Evolutionary conservation across 2,329 filamentous ascomycete genomes (phyloP).

Genomic region (Alternaria novae-zelandiae): DNA sequence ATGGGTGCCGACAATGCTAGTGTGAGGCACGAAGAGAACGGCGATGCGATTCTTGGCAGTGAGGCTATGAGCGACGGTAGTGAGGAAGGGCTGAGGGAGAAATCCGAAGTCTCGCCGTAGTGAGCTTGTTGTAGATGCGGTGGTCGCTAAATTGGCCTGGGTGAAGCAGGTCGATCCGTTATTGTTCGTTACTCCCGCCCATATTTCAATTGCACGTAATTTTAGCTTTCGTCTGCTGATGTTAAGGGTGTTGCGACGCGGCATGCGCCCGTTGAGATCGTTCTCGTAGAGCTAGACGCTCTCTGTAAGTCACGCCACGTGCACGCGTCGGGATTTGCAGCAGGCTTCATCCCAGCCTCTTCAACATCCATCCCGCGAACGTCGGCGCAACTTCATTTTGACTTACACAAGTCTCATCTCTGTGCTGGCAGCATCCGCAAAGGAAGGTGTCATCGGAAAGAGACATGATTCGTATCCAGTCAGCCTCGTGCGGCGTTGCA

Average conservation of each 20-base stretch:
- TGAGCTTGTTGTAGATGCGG: background rate
- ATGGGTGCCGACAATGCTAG: background rate
- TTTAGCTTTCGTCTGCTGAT: background rate
- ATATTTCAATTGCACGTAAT: background rate
- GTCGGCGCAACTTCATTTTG: background rate
- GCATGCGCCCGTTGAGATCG: background rate
- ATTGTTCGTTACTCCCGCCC: background rate
- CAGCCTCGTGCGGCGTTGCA: background rate
- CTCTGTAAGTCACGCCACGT: background rate
- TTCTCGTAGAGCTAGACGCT: background rate
- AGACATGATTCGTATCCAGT: background rate
- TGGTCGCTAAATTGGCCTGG: background rate
- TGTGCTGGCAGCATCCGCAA: background rate
- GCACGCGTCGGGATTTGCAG: background rate
- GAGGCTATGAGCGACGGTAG: slow-evolving; percentile 2
- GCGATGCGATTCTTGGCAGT: background rate
- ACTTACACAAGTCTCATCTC: background rate
- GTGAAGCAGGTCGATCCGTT: background rate
- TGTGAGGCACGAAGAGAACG: slow-evolving; percentile 6
- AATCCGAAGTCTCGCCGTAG: slow-evolving; percentile 6
- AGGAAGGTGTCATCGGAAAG: background rate
- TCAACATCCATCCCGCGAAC: background rate
- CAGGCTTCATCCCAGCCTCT: background rate
- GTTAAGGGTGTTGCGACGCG: background rate
- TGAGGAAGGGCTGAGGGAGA: slow-evolving; percentile 11